These are phyloP conservation scores for Blakeslea trispora DNA, from an alignment of 371 early-diverging fungal genomes.

Conservation along the genomic window DNA sequence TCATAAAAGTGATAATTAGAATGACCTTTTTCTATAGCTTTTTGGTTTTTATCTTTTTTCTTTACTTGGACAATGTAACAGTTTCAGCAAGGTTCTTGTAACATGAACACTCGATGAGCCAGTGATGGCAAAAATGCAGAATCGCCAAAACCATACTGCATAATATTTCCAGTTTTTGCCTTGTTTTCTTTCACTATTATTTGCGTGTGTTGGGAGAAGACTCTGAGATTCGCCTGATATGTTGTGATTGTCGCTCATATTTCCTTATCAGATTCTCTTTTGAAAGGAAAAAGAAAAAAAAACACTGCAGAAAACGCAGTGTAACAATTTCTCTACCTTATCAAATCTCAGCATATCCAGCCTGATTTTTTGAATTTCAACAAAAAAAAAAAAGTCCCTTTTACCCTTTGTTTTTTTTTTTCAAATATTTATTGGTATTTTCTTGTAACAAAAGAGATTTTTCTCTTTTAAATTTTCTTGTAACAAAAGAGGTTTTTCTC, in stretches of 20 bases:
- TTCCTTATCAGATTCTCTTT: neutral
- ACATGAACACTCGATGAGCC: constrained; percentile 48
- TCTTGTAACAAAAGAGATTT: too few relatives aligned
- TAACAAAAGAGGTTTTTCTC: too few relatives aligned
- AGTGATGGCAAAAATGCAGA: constrained; percentile 40
- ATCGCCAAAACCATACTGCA: constrained; percentile 37
- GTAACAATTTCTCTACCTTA: too few relatives aligned
- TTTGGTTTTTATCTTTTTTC: neutral
- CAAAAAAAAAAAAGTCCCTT: too few relatives aligned
- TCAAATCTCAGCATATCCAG: too few relatives aligned
- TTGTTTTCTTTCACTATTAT: neutral
- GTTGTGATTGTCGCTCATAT: neutral
- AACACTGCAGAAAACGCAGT: too few relatives aligned
- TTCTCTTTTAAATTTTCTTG: too few relatives aligned
- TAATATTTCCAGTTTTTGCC: constrained; percentile 12
- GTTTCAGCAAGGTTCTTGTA: constrained; percentile 22
- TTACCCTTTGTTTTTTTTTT: too few relatives aligned
- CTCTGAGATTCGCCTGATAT: neutral
- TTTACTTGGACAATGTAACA: constrained; percentile 17
- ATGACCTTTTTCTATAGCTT: too few relatives aligned
- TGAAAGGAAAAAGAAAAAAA: neutral
- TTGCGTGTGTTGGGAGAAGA: neutral
- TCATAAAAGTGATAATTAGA: too few relatives aligned
- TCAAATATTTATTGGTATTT: too few relatives aligned
- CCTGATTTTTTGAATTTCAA: too few relatives aligned